Conservation (phyloP, 805 yeast species). For the Yarrowia deformans region DNA sequence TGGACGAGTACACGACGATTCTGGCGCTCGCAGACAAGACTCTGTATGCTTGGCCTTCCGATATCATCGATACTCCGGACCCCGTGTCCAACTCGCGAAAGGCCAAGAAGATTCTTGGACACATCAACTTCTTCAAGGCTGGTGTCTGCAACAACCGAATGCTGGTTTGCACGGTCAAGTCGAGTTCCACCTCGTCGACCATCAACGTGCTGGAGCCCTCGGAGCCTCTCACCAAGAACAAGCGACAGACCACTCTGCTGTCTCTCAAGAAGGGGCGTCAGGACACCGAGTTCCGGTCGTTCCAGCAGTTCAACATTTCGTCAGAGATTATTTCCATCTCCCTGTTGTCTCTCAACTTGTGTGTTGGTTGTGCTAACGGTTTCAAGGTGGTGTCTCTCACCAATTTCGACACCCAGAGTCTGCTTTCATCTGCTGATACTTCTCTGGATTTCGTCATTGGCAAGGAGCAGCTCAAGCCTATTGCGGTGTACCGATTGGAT, state of each 20-base stretch:
- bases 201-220: slow-evolving; percentile 89
- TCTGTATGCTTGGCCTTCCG: slow-evolving; percentile 78
- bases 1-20: slow-evolving; percentile 88
- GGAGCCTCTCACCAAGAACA: slow-evolving; percentile 61
- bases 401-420: slow-evolving; percentile 83
- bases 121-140: slow-evolving; percentile 87
- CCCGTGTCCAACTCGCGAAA: slow-evolving; percentile 59
- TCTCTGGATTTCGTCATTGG: slow-evolving; percentile 92
- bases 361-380: slow-evolving; percentile 96
- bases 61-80: slow-evolving; percentile 54
- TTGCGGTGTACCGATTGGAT: slow-evolving; percentile 89
- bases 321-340: slow-evolving; percentile 93
- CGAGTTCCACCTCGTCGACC: slow-evolving; percentile 74
- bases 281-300: slow-evolving; percentile 69
- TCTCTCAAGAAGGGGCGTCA: slow-evolving; percentile 53
- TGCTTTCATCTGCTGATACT: slow-evolving; percentile 98
- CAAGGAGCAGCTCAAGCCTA: slow-evolving; percentile 82
- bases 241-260: slow-evolving; percentile 53
- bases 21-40: slow-evolving; percentile 83
- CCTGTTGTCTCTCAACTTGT: slow-evolving; percentile 83
- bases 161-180: slow-evolving; percentile 86
- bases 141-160: slow-evolving; percentile 92
- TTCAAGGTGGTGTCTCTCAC: slow-evolving; percentile 91
- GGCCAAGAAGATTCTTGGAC: slow-evolving; percentile 82
- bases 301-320: slow-evolving; percentile 79